Conservation (phyloP, 2,329 filamentous ascomycete species). For the Cladosporium sp. region DNA sequence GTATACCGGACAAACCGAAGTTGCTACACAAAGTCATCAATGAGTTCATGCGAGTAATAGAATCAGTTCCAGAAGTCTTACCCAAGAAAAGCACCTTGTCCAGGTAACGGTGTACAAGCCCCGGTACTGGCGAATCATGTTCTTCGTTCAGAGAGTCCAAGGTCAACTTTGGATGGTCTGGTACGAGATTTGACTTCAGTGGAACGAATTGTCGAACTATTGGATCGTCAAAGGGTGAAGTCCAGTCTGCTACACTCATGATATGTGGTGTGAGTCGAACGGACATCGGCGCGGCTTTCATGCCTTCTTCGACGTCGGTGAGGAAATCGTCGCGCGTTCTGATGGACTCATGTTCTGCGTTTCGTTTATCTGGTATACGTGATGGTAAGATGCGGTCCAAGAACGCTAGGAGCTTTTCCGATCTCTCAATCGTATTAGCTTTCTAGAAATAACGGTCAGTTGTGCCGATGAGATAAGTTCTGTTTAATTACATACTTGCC, state of each 20-base stretch:
- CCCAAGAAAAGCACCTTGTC: slow-evolving; percentile 60
- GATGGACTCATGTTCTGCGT: slow-evolving; percentile 26
- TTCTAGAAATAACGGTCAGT: slow-evolving; percentile 32
- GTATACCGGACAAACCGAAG: slow-evolving; percentile 59
- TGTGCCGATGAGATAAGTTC: neutral
- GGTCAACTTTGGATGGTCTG: slow-evolving; percentile 52
- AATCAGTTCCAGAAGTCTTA: slow-evolving; percentile 29
- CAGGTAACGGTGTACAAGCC: slow-evolving; percentile 60
- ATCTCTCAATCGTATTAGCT: slow-evolving; percentile 48
- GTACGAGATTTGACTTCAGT: slow-evolving; percentile 48
- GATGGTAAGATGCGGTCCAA: slow-evolving; percentile 49
- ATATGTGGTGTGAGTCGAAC: slow-evolving; percentile 59
- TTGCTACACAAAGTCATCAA: slow-evolving; percentile 38
- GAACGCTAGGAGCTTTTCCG: slow-evolving; percentile 46
- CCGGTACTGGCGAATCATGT: slow-evolving; percentile 52
- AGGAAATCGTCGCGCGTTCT: slow-evolving; percentile 52
- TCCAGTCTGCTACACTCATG: slow-evolving; percentile 57
- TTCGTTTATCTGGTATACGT: slow-evolving; percentile 39
- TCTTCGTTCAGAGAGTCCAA: slow-evolving; percentile 59
- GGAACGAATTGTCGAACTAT: slow-evolving; percentile 60
- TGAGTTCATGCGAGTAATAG: neutral
- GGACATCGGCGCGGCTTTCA: slow-evolving; percentile 55
- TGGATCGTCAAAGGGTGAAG: slow-evolving; percentile 55
- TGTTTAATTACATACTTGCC: slow-evolving; percentile 45
- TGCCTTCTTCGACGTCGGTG: slow-evolving; percentile 50